These are phyloP conservation scores for Trifolium repens DNA, from an alignment of 306 rosid genomes.

Conservation along the genomic window DNA sequence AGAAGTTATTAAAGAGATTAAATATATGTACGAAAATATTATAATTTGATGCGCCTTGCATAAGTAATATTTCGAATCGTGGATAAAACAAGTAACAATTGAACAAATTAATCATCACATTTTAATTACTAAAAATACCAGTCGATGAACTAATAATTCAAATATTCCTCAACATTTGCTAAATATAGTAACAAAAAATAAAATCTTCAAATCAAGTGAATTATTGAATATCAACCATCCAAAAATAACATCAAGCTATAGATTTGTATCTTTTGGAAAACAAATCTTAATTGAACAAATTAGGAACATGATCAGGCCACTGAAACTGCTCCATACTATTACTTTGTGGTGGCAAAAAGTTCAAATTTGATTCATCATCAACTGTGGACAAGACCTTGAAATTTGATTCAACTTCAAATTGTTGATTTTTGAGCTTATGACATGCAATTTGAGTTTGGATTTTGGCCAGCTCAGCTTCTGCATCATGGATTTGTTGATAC, in stretches of 20 bases:
- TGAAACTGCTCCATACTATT: constrained; percentile 33
- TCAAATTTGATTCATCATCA: constrained; percentile 16
- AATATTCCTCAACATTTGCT: neutral
- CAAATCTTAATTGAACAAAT: constrained; percentile 36
- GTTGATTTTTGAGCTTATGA: constrained; percentile 37
- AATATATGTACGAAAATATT: no score
- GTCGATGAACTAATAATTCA: neutral
- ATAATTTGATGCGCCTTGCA: neutral
- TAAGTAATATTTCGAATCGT: neutral
- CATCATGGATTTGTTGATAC: constrained; percentile 51
- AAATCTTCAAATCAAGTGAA: constrained; percentile 10
- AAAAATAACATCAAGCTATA: constrained; percentile 5
- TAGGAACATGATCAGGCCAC: constrained; percentile 29
- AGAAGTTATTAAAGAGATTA: no score
- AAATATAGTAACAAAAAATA: constrained; percentile 12
- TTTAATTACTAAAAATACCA: neutral
- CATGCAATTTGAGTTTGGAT: constrained; percentile 56
- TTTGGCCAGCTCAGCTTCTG: constrained; percentile 58
- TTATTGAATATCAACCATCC: neutral
- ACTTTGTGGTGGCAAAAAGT: constrained; percentile 40
- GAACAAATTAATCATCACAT: constrained; percentile 12
- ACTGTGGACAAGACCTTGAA: neutral
- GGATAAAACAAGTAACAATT: neutral
- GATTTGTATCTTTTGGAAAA: neutral
- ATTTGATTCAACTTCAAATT: constrained; percentile 33